Conservation (phyloP, 495 filamentous ascomycete genomes). For the Tuber calosporum region DNA sequence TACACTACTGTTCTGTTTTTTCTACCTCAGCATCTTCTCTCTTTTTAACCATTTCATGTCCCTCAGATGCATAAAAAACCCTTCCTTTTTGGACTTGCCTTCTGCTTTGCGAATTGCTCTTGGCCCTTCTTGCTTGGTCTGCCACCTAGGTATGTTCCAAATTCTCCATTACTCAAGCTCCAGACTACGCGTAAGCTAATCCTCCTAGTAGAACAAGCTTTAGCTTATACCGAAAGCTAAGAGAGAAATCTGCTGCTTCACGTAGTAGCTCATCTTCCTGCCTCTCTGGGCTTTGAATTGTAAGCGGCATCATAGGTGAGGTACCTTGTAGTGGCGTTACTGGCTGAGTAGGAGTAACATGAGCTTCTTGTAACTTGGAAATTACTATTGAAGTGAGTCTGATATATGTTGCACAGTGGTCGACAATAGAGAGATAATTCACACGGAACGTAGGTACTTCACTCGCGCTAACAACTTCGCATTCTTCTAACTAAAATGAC, state of each 20-base stretch:
- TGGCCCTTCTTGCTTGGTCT: not conserved
- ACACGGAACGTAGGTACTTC: too few species aligned
- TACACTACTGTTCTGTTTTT: not conserved
- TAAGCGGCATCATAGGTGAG: not conserved
- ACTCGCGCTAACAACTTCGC: too few species aligned
- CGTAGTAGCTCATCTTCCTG: too few species aligned
- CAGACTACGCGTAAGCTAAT: not conserved
- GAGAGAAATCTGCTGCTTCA: too few species aligned
- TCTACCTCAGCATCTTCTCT: conserved; percentile 9
- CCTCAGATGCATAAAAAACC: not conserved
- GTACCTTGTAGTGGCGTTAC: not conserved
- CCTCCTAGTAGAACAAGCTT: not conserved
- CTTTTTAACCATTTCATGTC: not conserved
- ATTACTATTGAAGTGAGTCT: too few species aligned
- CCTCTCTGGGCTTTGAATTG: too few species aligned
- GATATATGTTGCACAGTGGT: too few species aligned
- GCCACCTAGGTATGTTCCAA: not conserved
- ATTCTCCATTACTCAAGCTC: not conserved
- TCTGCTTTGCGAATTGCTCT: not conserved
- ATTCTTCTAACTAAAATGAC: too few species aligned
- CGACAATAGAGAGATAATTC: too few species aligned
- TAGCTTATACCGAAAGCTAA: not conserved
- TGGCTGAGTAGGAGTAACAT: too few species aligned
- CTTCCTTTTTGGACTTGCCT: not conserved
- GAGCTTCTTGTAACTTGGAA: too few species aligned